A percentile compares a stretch with the other conserved stretches of the same genome.
phyloP scores from a whole-genome alignment of 352 stramenopile genomes.

The Pythium rhizo-oryzae region DNA sequence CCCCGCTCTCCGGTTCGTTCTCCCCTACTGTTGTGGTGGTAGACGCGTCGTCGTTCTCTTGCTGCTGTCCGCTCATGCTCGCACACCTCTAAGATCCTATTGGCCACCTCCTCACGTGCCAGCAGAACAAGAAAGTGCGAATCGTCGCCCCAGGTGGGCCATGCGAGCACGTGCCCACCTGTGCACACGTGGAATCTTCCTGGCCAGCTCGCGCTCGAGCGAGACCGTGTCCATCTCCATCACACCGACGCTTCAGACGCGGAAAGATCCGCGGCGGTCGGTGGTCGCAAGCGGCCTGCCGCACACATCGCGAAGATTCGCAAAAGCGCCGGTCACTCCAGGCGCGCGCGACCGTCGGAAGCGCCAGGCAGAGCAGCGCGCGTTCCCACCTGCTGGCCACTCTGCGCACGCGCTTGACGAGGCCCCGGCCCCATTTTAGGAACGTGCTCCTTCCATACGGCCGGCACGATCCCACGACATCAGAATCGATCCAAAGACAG shows the following conservation, averaged over 20 bases:
- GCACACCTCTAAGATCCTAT: no score
- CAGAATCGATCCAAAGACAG: neutral
- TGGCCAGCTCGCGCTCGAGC: neutral
- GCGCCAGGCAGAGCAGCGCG: neutral
- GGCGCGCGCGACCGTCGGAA: neutral
- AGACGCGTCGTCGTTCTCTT: slow-evolving; percentile 1
- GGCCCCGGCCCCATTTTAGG: neutral
- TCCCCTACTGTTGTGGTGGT: neutral
- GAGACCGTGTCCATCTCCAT: neutral
- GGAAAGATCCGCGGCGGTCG: neutral
- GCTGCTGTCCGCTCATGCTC: neutral
- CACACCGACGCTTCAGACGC: neutral
- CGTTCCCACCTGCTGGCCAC: neutral
- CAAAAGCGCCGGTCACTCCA: neutral
- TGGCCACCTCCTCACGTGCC: no score
- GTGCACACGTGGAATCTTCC: neutral
- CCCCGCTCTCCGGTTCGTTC: neutral
- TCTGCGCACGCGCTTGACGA: neutral
- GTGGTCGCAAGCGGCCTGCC: no score
- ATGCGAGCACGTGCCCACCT: neutral
- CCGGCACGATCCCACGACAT: slow-evolving; percentile 4
- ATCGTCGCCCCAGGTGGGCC: neutral
- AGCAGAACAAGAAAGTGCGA: neutral
- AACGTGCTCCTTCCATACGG: neutral
- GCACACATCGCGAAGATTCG: neutral